Base-by-base conservation (phyloP, 2,329 filamentous ascomycete species). In the Aspergillus sp. region DNA sequence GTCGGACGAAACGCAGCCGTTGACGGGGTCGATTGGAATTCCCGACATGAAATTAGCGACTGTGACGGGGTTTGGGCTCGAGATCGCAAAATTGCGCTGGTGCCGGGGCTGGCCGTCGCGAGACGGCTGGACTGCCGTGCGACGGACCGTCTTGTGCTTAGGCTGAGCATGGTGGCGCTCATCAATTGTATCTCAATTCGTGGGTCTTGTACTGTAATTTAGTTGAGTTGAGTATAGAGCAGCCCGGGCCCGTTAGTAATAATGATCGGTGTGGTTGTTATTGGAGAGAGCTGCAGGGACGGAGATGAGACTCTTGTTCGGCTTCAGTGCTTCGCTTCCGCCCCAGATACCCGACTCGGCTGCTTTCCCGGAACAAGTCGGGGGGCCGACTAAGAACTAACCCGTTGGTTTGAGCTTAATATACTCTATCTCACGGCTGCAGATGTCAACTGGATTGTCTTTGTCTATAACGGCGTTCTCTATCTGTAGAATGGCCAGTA, bases 1-100 rank as follows among this genome's bases (percentile, higher is more conserved):
- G 69, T 72, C 7, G 72, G 71, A 24, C 66, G 66, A 41, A 63
- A 69, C 5, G 61, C 70, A 12, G 63, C 64, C 47, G 65, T 66
- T 20, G 55, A 50, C 13, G 60, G 62, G 30, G 67, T 71, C 32
- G 64, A 59, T 52, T 74, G 71, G 41, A 76, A 71, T 13, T 68
- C 48, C 38, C 65, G 62, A 7, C 11, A 36, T 22, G 57, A 48
- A 26, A 57, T 56, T 12, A 58, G 48, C 11, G 54, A 57, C n/a
- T 53, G 38, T 26, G 45, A 48, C 24, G 52, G 48, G 41, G 47
- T 45, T 41, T 48, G 53, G 18, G 48, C 32, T n/a, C 47, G 56
- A 13, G 53, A 30, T 30, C 56, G 56, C 20, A 61, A 42, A n/a
- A 15, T 7, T 15, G 34, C 34, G 34, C 34, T 36, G 50, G 58